Base-by-base conservation (phyloP, 1,284 basidiomycete species). In the Austroboletus rostrupii region DNA sequence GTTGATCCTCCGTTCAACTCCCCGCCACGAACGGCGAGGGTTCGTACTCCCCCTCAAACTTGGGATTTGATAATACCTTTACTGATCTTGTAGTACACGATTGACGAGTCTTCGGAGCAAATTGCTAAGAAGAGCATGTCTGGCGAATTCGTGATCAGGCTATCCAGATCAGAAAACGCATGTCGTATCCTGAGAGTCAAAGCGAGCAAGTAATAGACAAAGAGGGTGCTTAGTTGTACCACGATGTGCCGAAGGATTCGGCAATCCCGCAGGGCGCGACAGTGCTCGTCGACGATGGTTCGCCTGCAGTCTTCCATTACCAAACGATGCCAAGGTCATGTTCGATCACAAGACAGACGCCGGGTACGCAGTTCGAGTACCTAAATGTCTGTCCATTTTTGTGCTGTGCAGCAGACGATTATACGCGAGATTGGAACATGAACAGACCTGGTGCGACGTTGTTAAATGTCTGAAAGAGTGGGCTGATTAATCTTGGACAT, bases 11-110 rank as follows among this genome's bases (percentile, higher is more conserved):
- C 87, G 0, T 81, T 84, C 9, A 81, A 74, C 41, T 83, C 33
- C 9, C 20, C 3, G 28, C 5, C 45, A 21, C 10, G 21, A 17
- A 21, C 6, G 28, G 26, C 11, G n/a, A 19, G 16, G 10, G 26
- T 31, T 13, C 10, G 2, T 13, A 11, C 16, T n/a, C 26, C 20
- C 7, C 23, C 31, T 64, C 48, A 87, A 44, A 85, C 67, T 19
- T 78, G 72, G 14, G 88, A 88, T 58, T 90, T 90, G 51, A 81
- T 77, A 19, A 90, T 85, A 49, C 87, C 88, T 38, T 73, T 72
- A 54, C 82, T 86, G 51, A 90, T 73, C 57, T 87, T 88, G 67
- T 90, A 90, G 66, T 90, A 90, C 41, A 90, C 87, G 43, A 86
- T 82, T 2, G 88, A 90, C 5, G 87, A 83, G 59, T 90, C 88